Evolutionary conservation across 441 rosid genomes (phyloP), one percentile per base, ranked within the genome.

Genomic region (Populus hybrid): DNA sequence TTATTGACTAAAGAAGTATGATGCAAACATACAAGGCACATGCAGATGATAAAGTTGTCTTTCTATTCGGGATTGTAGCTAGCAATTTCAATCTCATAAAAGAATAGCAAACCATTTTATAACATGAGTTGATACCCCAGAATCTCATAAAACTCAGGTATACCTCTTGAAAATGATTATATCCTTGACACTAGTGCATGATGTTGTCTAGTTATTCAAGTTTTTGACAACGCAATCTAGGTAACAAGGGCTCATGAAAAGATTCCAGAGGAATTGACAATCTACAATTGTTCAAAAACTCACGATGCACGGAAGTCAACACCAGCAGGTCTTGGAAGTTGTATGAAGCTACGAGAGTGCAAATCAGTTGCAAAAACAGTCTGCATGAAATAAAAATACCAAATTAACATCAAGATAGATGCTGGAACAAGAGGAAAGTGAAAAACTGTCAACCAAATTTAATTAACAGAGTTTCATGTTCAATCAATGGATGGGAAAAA

Each of bases 261-360:
- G 4, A 28, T 71, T 28, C 30, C 64, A 71, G 28, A 6, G 38
- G 35, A 71, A 28, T 71, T 71, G 65, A 34, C 36, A 46, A 50
- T 23, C 32, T 28, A 67, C 64, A 20, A 50, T 20, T 36, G 10
- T 26, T 73, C 57, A 46, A 46, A 46, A n/a, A 87, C 99, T 81
- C 86, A 96, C 98, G 97, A 94, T 78, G 98, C 98, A 10, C 97
- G 97, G 30, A 96, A 96, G 89, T 96, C 99, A 35, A 96, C 97
- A 16, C 96, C 98, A 21, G 88, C 91, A 38, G 99, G 94, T 89
- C 92, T 94, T 20, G 98, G 98, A 84, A 96, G 97, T 85, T 92
- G 98, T 74, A 96, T 72, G 81, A 88, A 94, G 69, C 87, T 74
- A 42, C 99, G 93, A 74, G 97, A 90, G 85, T 90, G 90, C 87